Evolutionary conservation across 148 eudicot genomes (phyloP).

Genomic region (Fagopyrum homotropicum): DNA sequence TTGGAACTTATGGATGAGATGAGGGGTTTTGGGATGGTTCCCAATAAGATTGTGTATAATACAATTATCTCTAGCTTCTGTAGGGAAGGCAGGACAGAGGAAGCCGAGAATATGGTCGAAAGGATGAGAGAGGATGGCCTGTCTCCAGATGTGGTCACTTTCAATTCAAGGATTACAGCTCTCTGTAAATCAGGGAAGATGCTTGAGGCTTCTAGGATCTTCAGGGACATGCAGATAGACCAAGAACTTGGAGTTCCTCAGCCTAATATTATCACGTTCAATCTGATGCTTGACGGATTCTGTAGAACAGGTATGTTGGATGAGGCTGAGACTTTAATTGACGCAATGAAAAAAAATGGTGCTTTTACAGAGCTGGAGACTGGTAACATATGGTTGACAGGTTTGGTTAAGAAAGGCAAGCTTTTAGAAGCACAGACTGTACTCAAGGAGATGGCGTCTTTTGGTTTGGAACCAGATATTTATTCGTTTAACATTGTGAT

Average conservation of each 20-base stretch:
- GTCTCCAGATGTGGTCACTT: constrained; percentile 73
- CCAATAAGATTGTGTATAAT: constrained; percentile 65
- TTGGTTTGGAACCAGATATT: constrained; percentile 42
- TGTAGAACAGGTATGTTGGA: constrained; percentile 69
- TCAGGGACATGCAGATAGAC: constrained; percentile 89
- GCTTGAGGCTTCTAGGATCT: constrained; percentile 80
- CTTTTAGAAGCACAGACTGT: constrained; percentile 53
- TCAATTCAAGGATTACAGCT: constrained; percentile 82
- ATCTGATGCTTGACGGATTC: constrained; percentile 77
- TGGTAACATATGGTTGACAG: constrained; percentile 70
- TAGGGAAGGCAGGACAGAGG: constrained; percentile 56
- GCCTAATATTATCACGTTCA: constrained; percentile 56
- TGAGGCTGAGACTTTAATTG: constrained; percentile 62
- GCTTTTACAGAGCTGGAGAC: constrained; percentile 42
- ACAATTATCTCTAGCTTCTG: constrained; percentile 75
- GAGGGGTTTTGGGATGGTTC: constrained; percentile 37
- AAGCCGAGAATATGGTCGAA: constrained; percentile 78
- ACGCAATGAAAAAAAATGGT: constrained; percentile 55
- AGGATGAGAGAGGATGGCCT: constrained; percentile 72
- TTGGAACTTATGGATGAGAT: constrained; percentile 53
- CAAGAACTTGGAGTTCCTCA: constrained; percentile 60
- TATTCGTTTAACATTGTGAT: constrained; percentile 63
- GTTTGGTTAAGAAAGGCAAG: constrained; percentile 62
- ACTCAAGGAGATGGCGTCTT: constrained; percentile 51
- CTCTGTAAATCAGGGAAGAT: constrained; percentile 70